These are phyloP conservation scores for Malania oleifera DNA, from an alignment of 164 flowering plant genomes.

Conservation along the genomic window DNA sequence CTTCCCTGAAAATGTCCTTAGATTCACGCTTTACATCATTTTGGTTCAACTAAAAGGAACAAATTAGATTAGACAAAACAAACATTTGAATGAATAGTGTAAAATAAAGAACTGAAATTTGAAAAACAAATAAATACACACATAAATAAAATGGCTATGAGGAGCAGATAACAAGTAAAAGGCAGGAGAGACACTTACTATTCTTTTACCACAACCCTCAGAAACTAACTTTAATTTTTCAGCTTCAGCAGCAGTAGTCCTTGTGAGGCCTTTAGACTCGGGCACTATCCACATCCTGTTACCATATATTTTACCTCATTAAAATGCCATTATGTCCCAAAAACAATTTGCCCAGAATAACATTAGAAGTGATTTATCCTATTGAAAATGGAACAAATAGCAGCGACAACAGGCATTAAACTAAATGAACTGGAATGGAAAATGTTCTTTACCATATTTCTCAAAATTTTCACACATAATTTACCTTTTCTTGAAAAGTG, in stretches of 20 bases:
- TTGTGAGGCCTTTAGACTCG: slow-evolving; percentile 35
- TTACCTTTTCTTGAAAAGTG: too few relatives aligned
- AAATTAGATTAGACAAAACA: slow-evolving; percentile 8
- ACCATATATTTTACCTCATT: background rate
- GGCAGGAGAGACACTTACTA: slow-evolving; percentile 26
- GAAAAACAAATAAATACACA: too few relatives aligned
- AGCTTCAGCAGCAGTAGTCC: slow-evolving; percentile 35
- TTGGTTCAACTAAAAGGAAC: slow-evolving; percentile 20
- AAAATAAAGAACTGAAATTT: background rate
- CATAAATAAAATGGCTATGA: background rate
- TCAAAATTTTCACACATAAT: too few relatives aligned
- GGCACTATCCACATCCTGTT: slow-evolving; percentile 46
- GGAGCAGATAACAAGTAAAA: background rate
- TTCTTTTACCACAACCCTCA: slow-evolving; percentile 44
- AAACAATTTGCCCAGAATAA: background rate
- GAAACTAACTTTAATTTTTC: slow-evolving; percentile 46
- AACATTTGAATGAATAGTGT: background rate
- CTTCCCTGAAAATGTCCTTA: slow-evolving; percentile 37
- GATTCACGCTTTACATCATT: slow-evolving; percentile 37
- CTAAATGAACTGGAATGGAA: background rate
- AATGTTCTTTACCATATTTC: too few relatives aligned
- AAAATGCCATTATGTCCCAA: background rate
- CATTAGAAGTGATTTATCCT: background rate
- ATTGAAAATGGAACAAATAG: background rate
- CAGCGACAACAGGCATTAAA: background rate